Base-by-base conservation (phyloP, 2,329 filamentous ascomycete species). In the Fusarium transvaalense region DNA sequence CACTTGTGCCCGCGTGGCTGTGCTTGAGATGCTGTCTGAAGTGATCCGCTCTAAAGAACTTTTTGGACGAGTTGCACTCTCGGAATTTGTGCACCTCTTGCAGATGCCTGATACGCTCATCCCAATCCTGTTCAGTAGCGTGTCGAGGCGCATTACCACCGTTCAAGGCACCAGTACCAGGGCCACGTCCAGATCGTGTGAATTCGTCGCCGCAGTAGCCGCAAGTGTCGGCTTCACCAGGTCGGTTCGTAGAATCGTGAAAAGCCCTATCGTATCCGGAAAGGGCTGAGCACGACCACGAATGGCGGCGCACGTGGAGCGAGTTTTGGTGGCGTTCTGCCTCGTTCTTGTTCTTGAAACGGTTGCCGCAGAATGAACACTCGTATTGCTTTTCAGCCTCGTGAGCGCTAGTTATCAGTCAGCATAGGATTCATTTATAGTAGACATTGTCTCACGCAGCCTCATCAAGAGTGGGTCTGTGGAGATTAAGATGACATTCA, bases 341-440 rank as follows among this genome's bases (percentile, higher is more conserved):
- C 81, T 98, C 96, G 75, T 98, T 98, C 82, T 98, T 98, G 82
- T 98, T 98, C 81, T 98, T 98, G 84, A 98, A 98, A 13, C 95
- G 90, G 77, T 97, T 97, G 41, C 92, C 92, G 78, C 95, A 98
- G 78, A 93, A 98, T 29, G 89, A 87, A 79, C 95, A 98, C 66
- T 92, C 92, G 78, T 97, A 98, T 80, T 98, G 95, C 80, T 98
- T 98, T 80, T 98, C 96, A 76, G 93, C 90, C 79, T 96, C 93
- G 78, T 98, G 95, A 43, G 90, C 83, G 68, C 95, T 97, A 76
- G 19, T 53, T 47, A 50, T 42, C 60, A 35, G 67, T 77, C 68
- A 77, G 75, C 75, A 54, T 39, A 29, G n/a, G 35, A 15, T 58
- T 29, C 41, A 32, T 13, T 21, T 10, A 68, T 56, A 37, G 19